A percentile compares a stretch with the other conserved stretches of the same genome.
phyloP scores from a whole-genome alignment of 2,329 filamentous ascomycete genomes.

The Penicillium aurantiogriseum region DNA sequence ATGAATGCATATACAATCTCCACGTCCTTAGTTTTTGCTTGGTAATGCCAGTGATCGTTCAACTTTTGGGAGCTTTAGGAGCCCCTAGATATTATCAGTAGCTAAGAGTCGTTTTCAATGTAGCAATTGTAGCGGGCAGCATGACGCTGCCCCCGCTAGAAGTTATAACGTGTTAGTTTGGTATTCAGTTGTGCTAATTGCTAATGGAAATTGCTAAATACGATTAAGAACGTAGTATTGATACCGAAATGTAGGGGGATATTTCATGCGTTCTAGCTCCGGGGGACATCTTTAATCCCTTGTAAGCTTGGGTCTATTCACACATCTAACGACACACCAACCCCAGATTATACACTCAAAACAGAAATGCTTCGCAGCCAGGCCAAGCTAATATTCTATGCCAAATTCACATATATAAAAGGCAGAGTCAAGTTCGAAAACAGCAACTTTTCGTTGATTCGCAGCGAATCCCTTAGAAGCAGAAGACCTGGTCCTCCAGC shows the following conservation, averaged over 20 bases:
- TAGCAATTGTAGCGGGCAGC: neutral
- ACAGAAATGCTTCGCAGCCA: neutral
- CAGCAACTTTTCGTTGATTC: neutral
- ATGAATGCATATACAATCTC: neutral
- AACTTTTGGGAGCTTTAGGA: neutral
- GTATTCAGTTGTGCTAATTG: neutral
- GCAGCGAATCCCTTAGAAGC: constrained; percentile 62
- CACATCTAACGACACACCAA: neutral
- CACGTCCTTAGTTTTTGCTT: neutral
- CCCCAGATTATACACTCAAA: neutral
- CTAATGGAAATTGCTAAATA: neutral
- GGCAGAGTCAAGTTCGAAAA: neutral
- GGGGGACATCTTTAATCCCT: neutral
- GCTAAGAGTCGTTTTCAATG: neutral
- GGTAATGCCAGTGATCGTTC: neutral
- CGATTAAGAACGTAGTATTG: neutral
- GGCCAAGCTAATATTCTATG: neutral
- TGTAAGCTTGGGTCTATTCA: neutral
- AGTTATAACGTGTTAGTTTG: neutral
- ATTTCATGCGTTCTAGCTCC: neutral
- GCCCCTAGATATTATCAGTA: too few relatives aligned
- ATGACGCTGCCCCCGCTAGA: too few relatives aligned
- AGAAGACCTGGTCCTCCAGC: constrained; percentile 96
- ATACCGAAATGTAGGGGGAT: neutral
- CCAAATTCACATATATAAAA: neutral